Conservation (phyloP, 2,329 filamentous ascomycete species). For the Colletotrichum eleusines region DNA sequence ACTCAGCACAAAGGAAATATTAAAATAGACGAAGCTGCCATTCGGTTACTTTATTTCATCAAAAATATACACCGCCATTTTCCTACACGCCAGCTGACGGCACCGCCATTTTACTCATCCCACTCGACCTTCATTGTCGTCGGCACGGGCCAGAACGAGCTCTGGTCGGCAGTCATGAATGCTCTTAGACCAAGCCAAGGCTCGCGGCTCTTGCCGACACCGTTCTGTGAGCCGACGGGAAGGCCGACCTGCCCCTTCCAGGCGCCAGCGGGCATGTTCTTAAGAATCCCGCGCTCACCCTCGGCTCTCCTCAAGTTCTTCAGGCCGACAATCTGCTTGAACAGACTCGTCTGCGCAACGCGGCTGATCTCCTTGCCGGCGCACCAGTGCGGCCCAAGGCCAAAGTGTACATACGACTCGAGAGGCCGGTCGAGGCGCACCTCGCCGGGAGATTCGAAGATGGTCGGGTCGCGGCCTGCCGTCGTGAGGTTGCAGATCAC, state of each 20-base stretch:
- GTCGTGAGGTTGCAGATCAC: conserved; percentile 64
- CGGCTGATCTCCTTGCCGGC: conserved; percentile 53
- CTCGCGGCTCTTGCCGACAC: conserved; percentile 6
- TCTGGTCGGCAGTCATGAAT: conserved; percentile 46
- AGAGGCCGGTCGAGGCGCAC: conserved; percentile 64
- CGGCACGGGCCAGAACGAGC: conserved; percentile 44
- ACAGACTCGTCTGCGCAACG: conserved; percentile 43
- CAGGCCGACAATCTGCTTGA: conserved; percentile 45
- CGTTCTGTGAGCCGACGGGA: conserved; percentile 31
- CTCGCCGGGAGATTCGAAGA: conserved; percentile 63
- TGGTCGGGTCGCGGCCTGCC: conserved; percentile 59
- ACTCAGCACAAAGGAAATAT: background rate
- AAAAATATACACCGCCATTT: conserved; percentile 3
- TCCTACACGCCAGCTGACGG: background rate
- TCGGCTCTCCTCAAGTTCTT: conserved; percentile 44
- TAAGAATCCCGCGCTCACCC: conserved; percentile 44
- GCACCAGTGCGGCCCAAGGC: conserved; percentile 62
- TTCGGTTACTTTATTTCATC: conserved; percentile 1
- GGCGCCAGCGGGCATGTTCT: conserved; percentile 42
- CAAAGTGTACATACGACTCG: conserved; percentile 64
- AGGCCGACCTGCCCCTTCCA: conserved; percentile 45
- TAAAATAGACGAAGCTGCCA: background rate
- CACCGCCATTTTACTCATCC: conserved; percentile 37
- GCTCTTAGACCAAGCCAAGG: conserved; percentile 44
- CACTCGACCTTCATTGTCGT: conserved; percentile 45